These are phyloP conservation scores for Closterium sp. DNA, from an alignment of 139 green algal species.

Conservation along the genomic window DNA sequence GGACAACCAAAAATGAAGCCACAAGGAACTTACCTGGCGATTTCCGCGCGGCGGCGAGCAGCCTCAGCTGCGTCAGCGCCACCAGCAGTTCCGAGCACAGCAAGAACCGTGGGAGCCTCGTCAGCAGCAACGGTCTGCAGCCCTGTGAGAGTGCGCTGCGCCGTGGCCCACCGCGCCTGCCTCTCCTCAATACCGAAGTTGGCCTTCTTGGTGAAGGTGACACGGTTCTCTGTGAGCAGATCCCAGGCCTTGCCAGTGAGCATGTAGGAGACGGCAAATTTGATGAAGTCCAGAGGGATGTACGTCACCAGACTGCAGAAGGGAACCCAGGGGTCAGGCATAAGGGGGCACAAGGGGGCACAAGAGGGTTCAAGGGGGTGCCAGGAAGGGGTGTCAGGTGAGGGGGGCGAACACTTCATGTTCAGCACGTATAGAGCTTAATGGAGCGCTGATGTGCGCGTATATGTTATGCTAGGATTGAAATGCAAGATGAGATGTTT, in stretches of 20 bases:
- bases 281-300: constrained; percentile 48
- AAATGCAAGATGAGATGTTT: too few species aligned
- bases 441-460: too few species aligned
- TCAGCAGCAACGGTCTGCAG: background rate
- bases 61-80: constrained; percentile 7
- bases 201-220: constrained; percentile 22
- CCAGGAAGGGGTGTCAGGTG: background rate
- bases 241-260: constrained; percentile 34
- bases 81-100: constrained; percentile 1
- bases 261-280: constrained; percentile 41
- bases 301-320: constrained; percentile 22
- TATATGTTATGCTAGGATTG: too few species aligned
- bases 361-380: too few species aligned
- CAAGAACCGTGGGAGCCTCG: background rate
- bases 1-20: too few species aligned
- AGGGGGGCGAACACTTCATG: background rate
- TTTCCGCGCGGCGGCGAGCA: constrained; percentile 20
- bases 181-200: constrained; percentile 38
- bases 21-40: constrained; percentile 11
- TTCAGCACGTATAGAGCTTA: too few species aligned
- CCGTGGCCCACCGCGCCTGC: constrained; percentile 33
- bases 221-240: constrained; percentile 7
- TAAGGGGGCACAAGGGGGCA: background rate
- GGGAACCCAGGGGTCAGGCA: too few species aligned
- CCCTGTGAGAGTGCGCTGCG: constrained; percentile 40